These are phyloP conservation scores for Mortierella sp. DNA, from an alignment of 371 early-diverging fungal species.

Conservation along the genomic window DNA sequence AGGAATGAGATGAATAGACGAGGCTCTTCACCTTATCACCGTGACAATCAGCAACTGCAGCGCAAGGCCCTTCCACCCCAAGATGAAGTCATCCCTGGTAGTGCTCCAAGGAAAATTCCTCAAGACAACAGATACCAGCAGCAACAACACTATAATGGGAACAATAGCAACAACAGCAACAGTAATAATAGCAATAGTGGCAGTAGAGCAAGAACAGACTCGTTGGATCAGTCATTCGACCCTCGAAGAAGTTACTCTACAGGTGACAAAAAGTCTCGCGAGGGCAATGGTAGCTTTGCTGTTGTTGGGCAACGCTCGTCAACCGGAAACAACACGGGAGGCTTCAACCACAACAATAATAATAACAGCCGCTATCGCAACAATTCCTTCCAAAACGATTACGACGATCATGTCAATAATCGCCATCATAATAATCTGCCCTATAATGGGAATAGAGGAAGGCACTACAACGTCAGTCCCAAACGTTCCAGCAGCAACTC, in stretches of 20 bases:
- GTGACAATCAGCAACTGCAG: constrained; percentile 14
- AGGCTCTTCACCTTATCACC: background rate
- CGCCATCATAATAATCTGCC: background rate
- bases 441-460: background rate
- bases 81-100: constrained; percentile 4
- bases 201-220: constrained; percentile 6
- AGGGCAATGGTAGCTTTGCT: background rate
- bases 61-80: constrained; percentile 21
- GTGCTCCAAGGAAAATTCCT: background rate
- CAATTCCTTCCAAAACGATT: background rate
- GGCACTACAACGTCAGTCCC: background rate
- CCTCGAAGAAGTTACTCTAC: background rate
- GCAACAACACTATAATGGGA: constrained; percentile 3
- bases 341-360: background rate
- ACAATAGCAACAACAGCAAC: constrained; percentile 3
- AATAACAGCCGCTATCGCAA: background rate
- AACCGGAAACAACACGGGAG: background rate
- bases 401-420: background rate
- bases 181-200: background rate
- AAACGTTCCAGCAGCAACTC: background rate
- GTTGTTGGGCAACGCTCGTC: background rate
- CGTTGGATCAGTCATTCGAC: constrained; percentile 1
- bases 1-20: background rate
- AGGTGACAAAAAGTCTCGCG: background rate
- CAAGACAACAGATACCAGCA: constrained; percentile 1